Conservation (phyloP, 495 filamentous ascomycete genomes). For the Hypoxylon crocopeplum region DNA sequence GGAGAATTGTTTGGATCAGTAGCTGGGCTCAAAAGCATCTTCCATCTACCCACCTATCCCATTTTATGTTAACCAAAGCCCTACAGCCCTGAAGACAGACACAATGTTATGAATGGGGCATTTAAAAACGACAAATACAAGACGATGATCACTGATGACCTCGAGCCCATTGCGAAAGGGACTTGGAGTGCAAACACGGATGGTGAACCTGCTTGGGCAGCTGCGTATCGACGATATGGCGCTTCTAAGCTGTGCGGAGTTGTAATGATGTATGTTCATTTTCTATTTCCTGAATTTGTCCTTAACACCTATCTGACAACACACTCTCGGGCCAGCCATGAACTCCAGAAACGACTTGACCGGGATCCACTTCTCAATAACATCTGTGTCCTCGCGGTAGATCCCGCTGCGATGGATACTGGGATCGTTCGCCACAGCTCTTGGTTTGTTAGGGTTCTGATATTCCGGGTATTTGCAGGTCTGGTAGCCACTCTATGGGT, state of each 20-base stretch:
- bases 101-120: constrained; percentile 8
- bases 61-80: background rate
- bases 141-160: constrained; percentile 25
- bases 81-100: constrained; percentile 19
- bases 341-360: constrained; percentile 23
- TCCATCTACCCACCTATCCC: background rate
- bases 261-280: constrained; percentile 42
- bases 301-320: background rate
- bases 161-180: constrained; percentile 37
- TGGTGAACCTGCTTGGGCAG: constrained; percentile 18
- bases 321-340: constrained; percentile 6
- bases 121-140: constrained; percentile 29
- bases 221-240: constrained; percentile 43
- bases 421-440: constrained; percentile 23
- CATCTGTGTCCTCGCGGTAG: constrained; percentile 37
- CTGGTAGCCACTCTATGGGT: constrained; percentile 3
- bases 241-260: constrained; percentile 40
- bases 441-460: constrained; percentile 31
- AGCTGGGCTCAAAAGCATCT: constrained; percentile 45
- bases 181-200: constrained; percentile 34
- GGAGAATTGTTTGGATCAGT: constrained; percentile 48
- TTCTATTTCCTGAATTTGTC: background rate
- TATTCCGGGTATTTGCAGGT: constrained; percentile 8
- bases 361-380: constrained; percentile 31
- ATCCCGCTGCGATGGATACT: constrained; percentile 39